A percentile compares a stretch with the other conserved stretches of the same genome.
phyloP scores from a whole-genome alignment of 176 grass and related monocot species.

The Hordeum marinum region DNA sequence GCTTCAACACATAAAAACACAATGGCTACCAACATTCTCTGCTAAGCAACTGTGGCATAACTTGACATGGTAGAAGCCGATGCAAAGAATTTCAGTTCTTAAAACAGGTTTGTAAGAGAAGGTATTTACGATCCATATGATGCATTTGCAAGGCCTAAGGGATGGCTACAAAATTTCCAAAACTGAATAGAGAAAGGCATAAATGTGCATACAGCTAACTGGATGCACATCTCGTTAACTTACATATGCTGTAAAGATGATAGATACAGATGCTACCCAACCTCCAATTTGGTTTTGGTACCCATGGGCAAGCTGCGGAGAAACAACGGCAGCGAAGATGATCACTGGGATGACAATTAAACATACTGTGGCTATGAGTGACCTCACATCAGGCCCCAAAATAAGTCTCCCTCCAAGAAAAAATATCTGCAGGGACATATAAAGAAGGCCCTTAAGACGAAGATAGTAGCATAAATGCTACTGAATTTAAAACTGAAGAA shows the following conservation, averaged over 20 bases:
- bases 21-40: background rate
- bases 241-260: conserved; percentile 61
- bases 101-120: background rate
- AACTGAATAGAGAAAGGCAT: background rate
- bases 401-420: conserved; percentile 76
- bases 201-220: background rate
- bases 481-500: background rate
- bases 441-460: background rate
- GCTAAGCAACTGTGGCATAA: background rate
- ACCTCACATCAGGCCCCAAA: conserved; percentile 76
- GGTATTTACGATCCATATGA: background rate
- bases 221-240: conserved; percentile 29
- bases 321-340: conserved; percentile 55
- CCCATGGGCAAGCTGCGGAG: conserved; percentile 41
- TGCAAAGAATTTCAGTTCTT: background rate
- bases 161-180: background rate
- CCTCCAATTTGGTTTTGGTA: conserved; percentile 43
- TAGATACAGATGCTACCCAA: conserved; percentile 39
- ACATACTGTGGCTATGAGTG: conserved; percentile 55
- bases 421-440: conserved; percentile 48
- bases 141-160: conserved; percentile 2
- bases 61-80: background rate
- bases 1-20: background rate
- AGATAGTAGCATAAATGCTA: background rate
- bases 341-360: conserved; percentile 59